Conservation (phyloP, 495 filamentous ascomycete genomes). For the Aspergillus avenaceus region DNA sequence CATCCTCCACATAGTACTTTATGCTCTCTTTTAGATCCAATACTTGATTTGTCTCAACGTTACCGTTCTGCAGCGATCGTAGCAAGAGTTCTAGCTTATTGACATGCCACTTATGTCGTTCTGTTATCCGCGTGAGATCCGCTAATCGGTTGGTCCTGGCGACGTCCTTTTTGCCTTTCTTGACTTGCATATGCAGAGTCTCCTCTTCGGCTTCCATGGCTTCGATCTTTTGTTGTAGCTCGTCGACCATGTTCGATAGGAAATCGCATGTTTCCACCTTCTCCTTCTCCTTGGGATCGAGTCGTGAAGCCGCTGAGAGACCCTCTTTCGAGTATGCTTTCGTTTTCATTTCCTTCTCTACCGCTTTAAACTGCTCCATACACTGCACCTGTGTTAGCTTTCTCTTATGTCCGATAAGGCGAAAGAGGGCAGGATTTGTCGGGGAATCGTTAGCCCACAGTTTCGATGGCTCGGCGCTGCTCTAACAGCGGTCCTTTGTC, state of each 20-base stretch:
- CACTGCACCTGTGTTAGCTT: conserved; percentile 57
- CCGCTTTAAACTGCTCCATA: conserved; percentile 99
- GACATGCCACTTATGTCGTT: conserved; percentile 95
- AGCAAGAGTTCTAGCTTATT: conserved; percentile 87
- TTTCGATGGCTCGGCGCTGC: conserved; percentile 91
- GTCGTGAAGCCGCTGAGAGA: conserved; percentile 78
- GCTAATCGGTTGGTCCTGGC: conserved; percentile 81
- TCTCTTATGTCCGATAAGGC: neutral
- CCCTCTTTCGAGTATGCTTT: conserved; percentile 99
- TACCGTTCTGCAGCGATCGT: conserved; percentile 87
- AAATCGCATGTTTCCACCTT: conserved; percentile 84
- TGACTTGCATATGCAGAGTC: conserved; percentile 77
- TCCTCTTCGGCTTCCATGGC: conserved; percentile 88
- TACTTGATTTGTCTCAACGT: conserved; percentile 80
- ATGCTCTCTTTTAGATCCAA: conserved; percentile 85
- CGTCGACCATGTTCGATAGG: conserved; percentile 80
- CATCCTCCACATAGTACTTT: conserved; percentile 89
- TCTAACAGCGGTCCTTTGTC: conserved; percentile 94
- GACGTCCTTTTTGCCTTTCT: conserved; percentile 86
- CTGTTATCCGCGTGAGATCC: conserved; percentile 76
- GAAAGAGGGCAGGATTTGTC: neutral
- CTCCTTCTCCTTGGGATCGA: conserved; percentile 93
- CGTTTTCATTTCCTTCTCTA: conserved; percentile 99
- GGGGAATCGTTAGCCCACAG: conserved; percentile 49
- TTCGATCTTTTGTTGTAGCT: conserved; percentile 90